These are phyloP conservation scores for Colletotrichum australisinense DNA, from an alignment of 2,329 filamentous ascomycete genomes.

Conservation along the genomic window DNA sequence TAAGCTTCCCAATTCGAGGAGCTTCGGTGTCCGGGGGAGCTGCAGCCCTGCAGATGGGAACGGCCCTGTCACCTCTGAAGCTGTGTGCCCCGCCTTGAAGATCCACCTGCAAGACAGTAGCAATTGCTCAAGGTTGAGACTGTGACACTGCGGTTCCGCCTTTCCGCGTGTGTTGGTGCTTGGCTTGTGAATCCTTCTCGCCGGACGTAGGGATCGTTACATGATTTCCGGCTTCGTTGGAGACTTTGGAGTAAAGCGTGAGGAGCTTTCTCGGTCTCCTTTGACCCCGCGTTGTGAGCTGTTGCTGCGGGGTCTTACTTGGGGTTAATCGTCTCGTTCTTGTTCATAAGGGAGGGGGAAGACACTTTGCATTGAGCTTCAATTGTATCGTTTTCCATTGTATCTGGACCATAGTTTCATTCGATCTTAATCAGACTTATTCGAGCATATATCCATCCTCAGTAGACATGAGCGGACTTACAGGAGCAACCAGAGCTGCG, in stretches of 20 bases:
- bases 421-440: fast-evolving
- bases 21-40: not conserved
- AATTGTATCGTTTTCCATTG: not conserved
- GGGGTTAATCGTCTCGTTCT: not conserved
- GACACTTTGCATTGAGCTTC: not conserved
- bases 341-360: not conserved
- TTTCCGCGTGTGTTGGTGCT: not conserved
- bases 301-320: conserved; percentile 1
- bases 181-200: not conserved
- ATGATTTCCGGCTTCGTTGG: not conserved
- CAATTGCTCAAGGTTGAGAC: not conserved
- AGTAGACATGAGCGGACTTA: conserved; percentile 18
- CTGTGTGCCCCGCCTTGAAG: not conserved
- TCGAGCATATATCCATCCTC: fast-evolving
- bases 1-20: not conserved
- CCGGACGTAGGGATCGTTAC: not conserved
- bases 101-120: not conserved
- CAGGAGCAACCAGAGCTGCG: conserved; percentile 23
- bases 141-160: not conserved
- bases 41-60: not conserved
- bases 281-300: conserved; percentile 4
- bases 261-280: not conserved
- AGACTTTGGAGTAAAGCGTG: not conserved
- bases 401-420: not conserved
- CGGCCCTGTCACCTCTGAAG: not conserved